Conservation (phyloP, 345 rosid species). For the Camelina hispida region DNA sequence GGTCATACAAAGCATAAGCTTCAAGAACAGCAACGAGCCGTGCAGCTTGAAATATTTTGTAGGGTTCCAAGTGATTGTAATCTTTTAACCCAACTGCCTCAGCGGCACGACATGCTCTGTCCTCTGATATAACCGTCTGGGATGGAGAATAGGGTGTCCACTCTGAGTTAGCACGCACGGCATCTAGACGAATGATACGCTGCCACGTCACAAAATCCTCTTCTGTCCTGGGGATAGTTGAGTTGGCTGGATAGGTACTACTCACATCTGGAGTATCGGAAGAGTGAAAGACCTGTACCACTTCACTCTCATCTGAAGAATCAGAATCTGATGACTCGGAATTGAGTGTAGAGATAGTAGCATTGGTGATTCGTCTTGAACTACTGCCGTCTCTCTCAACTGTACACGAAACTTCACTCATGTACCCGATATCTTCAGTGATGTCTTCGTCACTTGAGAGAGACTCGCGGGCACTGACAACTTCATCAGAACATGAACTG, state of each 20-base stretch:
- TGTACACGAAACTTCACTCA: slow-evolving; percentile 63
- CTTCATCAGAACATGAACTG: slow-evolving; percentile 75
- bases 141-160: slow-evolving; percentile 68
- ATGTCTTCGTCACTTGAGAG: slow-evolving; percentile 72
- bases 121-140: slow-evolving; percentile 71
- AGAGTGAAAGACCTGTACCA: slow-evolving; percentile 53
- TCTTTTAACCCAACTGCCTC: slow-evolving; percentile 90
- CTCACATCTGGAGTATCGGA: slow-evolving; percentile 53
- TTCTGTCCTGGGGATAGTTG: slow-evolving; percentile 44
- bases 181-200: slow-evolving; percentile 95
- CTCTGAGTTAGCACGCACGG: slow-evolving; percentile 89
- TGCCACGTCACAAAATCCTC: slow-evolving; percentile 93
- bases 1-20: slow-evolving; percentile 90
- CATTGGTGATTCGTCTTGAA: slow-evolving; percentile 60
- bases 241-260: slow-evolving; percentile 48
- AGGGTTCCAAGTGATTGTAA: slow-evolving; percentile 79
- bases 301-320: slow-evolving; percentile 73
- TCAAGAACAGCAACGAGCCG: slow-evolving; percentile 93
- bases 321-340: slow-evolving; percentile 90
- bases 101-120: slow-evolving; percentile 69
- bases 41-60: slow-evolving; percentile 88
- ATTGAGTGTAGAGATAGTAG: slow-evolving; percentile 57
- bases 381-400: slow-evolving; percentile 57
- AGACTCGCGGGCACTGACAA: slow-evolving; percentile 80
- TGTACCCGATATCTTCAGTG: slow-evolving; percentile 52